These are phyloP conservation scores for Porodaedalea pini DNA, from an alignment of 1,284 basidiomycete genomes.

Conservation along the genomic window DNA sequence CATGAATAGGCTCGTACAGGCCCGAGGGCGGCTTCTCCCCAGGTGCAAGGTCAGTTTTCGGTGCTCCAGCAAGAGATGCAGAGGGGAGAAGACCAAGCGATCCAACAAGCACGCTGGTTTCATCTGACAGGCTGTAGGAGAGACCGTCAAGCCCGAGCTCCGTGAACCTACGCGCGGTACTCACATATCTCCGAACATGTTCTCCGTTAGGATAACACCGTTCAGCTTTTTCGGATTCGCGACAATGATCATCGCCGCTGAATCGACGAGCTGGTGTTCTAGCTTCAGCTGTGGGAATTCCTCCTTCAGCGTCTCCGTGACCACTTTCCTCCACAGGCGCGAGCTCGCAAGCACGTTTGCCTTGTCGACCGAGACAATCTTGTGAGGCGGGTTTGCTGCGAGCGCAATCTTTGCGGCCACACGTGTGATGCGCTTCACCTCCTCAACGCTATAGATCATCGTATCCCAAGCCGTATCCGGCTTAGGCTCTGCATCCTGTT, in stretches of 20 bases:
- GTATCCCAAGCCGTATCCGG: slow-evolving; percentile 80
- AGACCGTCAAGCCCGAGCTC: slow-evolving; percentile 10
- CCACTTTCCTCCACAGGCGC: slow-evolving; percentile 90
- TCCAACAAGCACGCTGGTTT: slow-evolving; percentile 96
- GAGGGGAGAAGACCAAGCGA: slow-evolving; percentile 96
- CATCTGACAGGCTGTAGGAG: slow-evolving; percentile 78
- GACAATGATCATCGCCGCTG: slow-evolving; percentile 95
- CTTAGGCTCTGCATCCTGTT: slow-evolving; percentile 66
- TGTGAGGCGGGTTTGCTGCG: slow-evolving; percentile 78
- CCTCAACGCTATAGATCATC: slow-evolving; percentile 88
- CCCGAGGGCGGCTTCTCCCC: slow-evolving; percentile 75
- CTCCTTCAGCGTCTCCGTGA: slow-evolving; percentile 74
- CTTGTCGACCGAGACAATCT: slow-evolving; percentile 95
- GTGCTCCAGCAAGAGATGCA: slow-evolving; percentile 90
- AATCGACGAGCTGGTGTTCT: slow-evolving; percentile 93
- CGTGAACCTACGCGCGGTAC: slow-evolving; percentile 31
- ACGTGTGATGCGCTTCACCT: slow-evolving; percentile 93
- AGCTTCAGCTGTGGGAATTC: slow-evolving; percentile 87
- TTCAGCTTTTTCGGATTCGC: slow-evolving; percentile 92
- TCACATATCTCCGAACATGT: slow-evolving; percentile 95
- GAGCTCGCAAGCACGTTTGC: slow-evolving; percentile 98
- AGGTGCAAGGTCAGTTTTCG: slow-evolving; percentile 60
- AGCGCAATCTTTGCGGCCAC: slow-evolving; percentile 94
- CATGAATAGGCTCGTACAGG: slow-evolving; percentile 95
- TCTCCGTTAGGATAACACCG: slow-evolving; percentile 92